A percentile compares a stretch with the other conserved stretches of the same genome.
These are phyloP conservation scores for Zygosaccharomyces rouxii DNA, from an alignment of 805 yeast genomes.

Conservation along the genomic window DNA sequence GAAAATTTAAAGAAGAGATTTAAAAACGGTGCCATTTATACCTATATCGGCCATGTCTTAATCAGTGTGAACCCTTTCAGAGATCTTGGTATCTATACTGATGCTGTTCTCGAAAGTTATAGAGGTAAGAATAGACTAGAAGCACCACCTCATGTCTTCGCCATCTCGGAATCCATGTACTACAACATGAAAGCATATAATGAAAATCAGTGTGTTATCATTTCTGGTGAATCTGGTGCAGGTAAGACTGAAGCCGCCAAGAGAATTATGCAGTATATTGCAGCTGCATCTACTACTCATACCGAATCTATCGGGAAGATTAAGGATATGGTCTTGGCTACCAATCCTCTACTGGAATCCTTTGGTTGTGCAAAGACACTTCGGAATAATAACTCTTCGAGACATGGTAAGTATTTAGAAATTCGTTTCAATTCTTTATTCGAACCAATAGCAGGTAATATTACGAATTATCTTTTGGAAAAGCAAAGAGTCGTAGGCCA, in stretches of 20 bases:
- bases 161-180: conserved; percentile 96
- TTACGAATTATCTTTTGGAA: conserved; percentile 89
- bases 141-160: conserved; percentile 97
- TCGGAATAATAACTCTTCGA: conserved; percentile 94
- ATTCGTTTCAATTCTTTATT: conserved; percentile 75
- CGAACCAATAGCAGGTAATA: conserved; percentile 93
- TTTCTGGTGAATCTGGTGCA: conserved; percentile 97
- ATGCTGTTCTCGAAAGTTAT: conserved; percentile 66
- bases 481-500: conserved; percentile 97
- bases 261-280: conserved; percentile 94
- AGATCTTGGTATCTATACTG: conserved; percentile 93
- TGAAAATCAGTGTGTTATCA: conserved; percentile 95
- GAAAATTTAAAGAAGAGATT: conserved; percentile 87
- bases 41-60: conserved; percentile 89
- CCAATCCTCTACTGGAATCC: conserved; percentile 96
- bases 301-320: conserved; percentile 73
- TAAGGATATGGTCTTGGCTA: conserved; percentile 96
- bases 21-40: conserved; percentile 83
- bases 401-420: conserved; percentile 95
- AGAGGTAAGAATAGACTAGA: conserved; percentile 91
- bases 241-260: conserved; percentile 98
- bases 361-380: conserved; percentile 98
- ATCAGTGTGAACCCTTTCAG: conserved; percentile 96
- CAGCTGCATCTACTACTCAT: conserved; percentile 68
- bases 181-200: conserved; percentile 90